Conservation (phyloP, 2,329 filamentous ascomycete genomes). For the Nakataea oryzae region DNA sequence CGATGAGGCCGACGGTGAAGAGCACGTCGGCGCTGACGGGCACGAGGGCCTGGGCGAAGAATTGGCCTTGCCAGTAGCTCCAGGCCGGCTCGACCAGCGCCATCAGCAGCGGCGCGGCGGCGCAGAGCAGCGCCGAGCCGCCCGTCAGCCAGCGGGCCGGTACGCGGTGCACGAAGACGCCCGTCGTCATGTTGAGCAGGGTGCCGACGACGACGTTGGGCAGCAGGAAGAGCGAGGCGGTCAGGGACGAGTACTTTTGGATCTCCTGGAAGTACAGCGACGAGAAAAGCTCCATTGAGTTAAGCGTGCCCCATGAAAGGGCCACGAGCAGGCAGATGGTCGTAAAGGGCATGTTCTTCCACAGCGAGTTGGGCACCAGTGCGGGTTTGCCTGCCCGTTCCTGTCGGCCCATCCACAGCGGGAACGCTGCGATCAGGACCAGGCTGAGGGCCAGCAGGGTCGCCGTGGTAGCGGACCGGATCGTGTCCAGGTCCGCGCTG, state of each 20-base stretch:
- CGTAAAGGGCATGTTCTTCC: constrained; percentile 46
- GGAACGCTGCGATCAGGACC: constrained; percentile 34
- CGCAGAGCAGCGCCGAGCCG: constrained; percentile 27
- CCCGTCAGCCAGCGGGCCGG: constrained; percentile 27
- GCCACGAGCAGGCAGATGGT: constrained; percentile 40
- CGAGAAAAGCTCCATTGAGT: constrained; percentile 33
- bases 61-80: constrained; percentile 37
- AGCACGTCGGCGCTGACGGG: constrained; percentile 35
- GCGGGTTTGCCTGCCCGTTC: constrained; percentile 34
- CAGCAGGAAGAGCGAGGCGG: constrained; percentile 33
- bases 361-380: constrained; percentile 51
- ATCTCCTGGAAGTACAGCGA: constrained; percentile 43
- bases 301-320: constrained; percentile 32
- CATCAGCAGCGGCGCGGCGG: constrained; percentile 41
- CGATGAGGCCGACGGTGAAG: constrained; percentile 44
- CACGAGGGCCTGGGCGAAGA: constrained; percentile 27
- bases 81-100: constrained; percentile 35
- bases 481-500: neutral
- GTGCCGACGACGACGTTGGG: constrained; percentile 32
- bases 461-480: constrained; percentile 27
- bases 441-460: constrained; percentile 31
- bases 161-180: constrained; percentile 32
- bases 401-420: constrained; percentile 41
- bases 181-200: constrained; percentile 29
- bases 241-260: constrained; percentile 31